Conservation (phyloP, 768 basidiomycete genomes). For the Leccinum imitatum region DNA sequence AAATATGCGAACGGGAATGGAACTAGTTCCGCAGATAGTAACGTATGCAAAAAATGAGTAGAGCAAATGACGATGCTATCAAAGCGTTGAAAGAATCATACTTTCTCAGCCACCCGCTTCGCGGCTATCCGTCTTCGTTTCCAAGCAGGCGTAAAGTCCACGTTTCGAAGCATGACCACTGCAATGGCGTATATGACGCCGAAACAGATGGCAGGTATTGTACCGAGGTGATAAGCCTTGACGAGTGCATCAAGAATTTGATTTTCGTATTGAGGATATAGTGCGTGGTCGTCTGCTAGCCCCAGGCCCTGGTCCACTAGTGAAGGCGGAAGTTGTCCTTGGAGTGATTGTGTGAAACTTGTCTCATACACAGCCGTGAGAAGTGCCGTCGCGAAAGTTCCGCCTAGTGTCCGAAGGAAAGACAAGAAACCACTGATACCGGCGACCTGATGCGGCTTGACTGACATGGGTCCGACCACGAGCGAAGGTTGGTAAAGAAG, state of each 20-base stretch:
- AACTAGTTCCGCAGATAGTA: slow-evolving; percentile 20
- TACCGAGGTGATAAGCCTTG: slow-evolving; percentile 35
- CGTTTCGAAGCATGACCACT: slow-evolving; percentile 31
- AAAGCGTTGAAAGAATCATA: slow-evolving; percentile 18
- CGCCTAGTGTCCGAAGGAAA: slow-evolving; percentile 35
- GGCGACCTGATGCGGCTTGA: slow-evolving; percentile 33
- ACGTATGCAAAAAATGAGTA: slow-evolving; percentile 19
- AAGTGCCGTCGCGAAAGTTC: slow-evolving; percentile 37
- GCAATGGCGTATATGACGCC: slow-evolving; percentile 33
- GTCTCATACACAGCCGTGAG: slow-evolving; percentile 36
- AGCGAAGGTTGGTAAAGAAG: slow-evolving; percentile 37
- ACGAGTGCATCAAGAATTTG: slow-evolving; percentile 34
- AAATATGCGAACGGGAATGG: neutral
- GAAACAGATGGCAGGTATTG: slow-evolving; percentile 34
- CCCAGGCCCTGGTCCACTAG: slow-evolving; percentile 33
- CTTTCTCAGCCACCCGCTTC: slow-evolving; percentile 21
- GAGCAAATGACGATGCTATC: slow-evolving; percentile 14
- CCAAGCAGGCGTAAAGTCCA: slow-evolving; percentile 35
- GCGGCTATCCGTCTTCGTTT: slow-evolving; percentile 32
- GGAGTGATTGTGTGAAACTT: slow-evolving; percentile 31
- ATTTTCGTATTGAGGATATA: slow-evolving; percentile 35
- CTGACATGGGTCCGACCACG: slow-evolving; percentile 36
- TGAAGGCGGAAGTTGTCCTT: slow-evolving; percentile 27
- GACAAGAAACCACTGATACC: slow-evolving; percentile 38
- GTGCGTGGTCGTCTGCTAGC: slow-evolving; percentile 30